Evolutionary conservation across 108 stramenopile species (phyloP), one percentile per base, ranked within the genome.

Genomic region (Cyclotella kingstonii): DNA sequence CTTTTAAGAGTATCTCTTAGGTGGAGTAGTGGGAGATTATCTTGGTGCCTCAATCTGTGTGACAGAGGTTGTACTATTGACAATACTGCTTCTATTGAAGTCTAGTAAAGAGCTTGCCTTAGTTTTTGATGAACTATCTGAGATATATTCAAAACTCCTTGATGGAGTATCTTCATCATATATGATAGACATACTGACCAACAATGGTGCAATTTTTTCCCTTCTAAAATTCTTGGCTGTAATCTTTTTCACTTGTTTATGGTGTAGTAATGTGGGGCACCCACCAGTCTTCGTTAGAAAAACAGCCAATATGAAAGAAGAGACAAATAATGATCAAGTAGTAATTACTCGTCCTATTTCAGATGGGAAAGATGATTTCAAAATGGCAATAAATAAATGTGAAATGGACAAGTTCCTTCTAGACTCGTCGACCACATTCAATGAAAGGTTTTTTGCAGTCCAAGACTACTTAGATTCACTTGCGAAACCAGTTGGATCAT

Each of bases 21-120:
- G 77, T 19, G 89, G 89, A 10, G 84, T 90, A 10, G 87, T 90
- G 81, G 89, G 89, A 15, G 89, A 90, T 40, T 90, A 57, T 70
- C 70, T 87, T 9, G 90, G 90, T 21, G 84, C 78, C 5, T 81
- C 79, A 23, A 92, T 89, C 56, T 88, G 87, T 49, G 10, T 88
- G 8, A 54, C 71, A 21, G 87, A 88, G 63, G 38, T 87, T 3
- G 29, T 59, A 6, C 35, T 76, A 18, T 53, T 81, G 31, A 59
- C 63, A 28, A 42, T 70, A 19, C 70, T 77, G 34, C 45, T 62
- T 23, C 47, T 49, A 12, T 21, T 48, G 12, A 19, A 43, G n/a
- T 39, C 6, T 31, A 26, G 8, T 15, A 35, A 62, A 29, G 46
- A 35, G 0, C 47, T 49, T n/a, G 23, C 22, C 4, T 5, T 14